These are phyloP conservation scores for Amanita jacksonii DNA, from an alignment of 768 basidiomycete genomes.

Conservation along the genomic window DNA sequence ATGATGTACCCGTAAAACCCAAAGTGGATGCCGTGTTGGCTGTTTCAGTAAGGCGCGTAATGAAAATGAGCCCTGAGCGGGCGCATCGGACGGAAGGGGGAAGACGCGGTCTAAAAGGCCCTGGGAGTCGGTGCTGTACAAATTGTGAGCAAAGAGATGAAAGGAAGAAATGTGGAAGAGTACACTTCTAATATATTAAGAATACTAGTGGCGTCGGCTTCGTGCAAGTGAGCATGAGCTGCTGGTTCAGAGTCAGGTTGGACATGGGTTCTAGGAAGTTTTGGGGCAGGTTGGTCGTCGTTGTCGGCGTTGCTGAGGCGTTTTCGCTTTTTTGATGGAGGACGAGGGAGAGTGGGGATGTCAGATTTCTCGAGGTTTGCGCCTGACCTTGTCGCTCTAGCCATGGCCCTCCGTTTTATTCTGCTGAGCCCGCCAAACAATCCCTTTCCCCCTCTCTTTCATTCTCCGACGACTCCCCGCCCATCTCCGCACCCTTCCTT, in stretches of 20 bases:
- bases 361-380: constrained; percentile 27
- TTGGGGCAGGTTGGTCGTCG: constrained; percentile 40
- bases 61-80: constrained; percentile 25
- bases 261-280: constrained; percentile 34
- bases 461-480: constrained; percentile 11
- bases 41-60: constrained; percentile 50
- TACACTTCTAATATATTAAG: constrained; percentile 53
- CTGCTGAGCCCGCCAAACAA: constrained; percentile 2
- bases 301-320: constrained; percentile 31
- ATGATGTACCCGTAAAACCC: constrained; percentile 45
- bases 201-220: constrained; percentile 36
- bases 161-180: constrained; percentile 10
- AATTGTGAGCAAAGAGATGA: constrained; percentile 8
- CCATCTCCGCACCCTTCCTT: background rate
- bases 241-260: constrained; percentile 8
- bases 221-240: constrained; percentile 15
- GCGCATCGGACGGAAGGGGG: constrained; percentile 35
- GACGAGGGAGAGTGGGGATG: constrained; percentile 15
- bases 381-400: constrained; percentile 66
- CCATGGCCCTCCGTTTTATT: constrained; percentile 35
- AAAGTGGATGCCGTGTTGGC: constrained; percentile 42
- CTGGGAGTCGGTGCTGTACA: constrained; percentile 56
- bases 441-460: constrained; percentile 2
- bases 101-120: constrained; percentile 77
- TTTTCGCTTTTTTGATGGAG: constrained; percentile 59